A percentile compares a stretch with the other conserved stretches of the same genome.
Evolutionary conservation across 75 land plant species (phyloP).

Genomic region (Chamaecyparis obtusa): DNA sequence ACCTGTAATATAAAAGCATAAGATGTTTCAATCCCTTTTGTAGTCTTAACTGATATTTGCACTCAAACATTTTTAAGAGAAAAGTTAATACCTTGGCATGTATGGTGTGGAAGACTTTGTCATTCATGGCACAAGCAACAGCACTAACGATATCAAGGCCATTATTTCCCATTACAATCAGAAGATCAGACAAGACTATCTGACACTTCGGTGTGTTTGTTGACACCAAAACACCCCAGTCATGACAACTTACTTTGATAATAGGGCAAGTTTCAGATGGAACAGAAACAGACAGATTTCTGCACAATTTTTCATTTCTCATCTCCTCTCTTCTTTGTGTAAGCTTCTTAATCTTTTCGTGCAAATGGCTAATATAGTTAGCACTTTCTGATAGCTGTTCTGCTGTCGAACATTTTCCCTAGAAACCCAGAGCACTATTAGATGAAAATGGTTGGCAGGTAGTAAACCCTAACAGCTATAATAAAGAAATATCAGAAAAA

Average conservation of each 20-base stretch:
- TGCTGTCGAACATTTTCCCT: background rate
- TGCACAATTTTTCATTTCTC: background rate
- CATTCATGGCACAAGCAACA: background rate
- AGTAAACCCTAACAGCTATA: background rate
- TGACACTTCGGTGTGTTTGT: background rate
- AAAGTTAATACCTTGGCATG: background rate
- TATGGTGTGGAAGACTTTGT: background rate
- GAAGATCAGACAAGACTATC: background rate
- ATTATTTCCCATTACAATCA: background rate
- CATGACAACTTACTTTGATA: background rate
- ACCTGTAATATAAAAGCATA: background rate
- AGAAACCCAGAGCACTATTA: background rate
- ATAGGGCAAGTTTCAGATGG: background rate
- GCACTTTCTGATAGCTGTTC: background rate
- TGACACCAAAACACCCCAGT: background rate
- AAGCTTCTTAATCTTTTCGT: background rate
- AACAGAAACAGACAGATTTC: no score
- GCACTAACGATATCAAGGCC: background rate
- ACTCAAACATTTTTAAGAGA: no score
- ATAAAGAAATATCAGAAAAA: no score
- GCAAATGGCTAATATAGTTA: background rate
- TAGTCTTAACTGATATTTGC: no score
- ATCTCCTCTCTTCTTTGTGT: background rate
- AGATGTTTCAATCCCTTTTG: no score
- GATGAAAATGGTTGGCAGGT: background rate